Base-by-base conservation (phyloP, 208 protist species). In the Trypanosoma boissoni region DNA sequence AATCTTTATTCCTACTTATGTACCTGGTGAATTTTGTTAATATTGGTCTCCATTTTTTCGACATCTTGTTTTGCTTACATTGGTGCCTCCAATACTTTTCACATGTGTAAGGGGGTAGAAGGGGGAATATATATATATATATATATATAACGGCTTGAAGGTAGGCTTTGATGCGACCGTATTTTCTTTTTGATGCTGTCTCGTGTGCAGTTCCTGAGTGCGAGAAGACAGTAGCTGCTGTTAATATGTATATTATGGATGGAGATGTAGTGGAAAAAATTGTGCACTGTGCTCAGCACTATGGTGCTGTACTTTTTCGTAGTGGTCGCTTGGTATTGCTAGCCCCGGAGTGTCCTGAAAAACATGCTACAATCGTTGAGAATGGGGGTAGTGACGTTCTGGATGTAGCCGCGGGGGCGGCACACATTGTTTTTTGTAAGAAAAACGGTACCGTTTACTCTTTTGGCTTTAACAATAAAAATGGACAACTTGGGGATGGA, bases 351-450 rank as follows among this genome's bases (percentile, higher is more conserved):
- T 54, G 45, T 20, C 58, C 66, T n/a, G 44, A 34, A 20, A 18
- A 58, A 23, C 50, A 72, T 51, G 41, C 72, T 45, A 50, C 49
- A 29, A 42, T 48, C 16, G 56, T 83, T 52, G 37, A 57, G 62
- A 71, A 58, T 27, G 78, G 57, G 23, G 63, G 52, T 23, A 74
- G 76, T 52, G 36, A 37, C 42, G 85, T 92, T 32, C 43, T 65
- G 0, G 88, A 94, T 66, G 82, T 94, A 2, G 83, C 76, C 28
- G 79, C 88, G 2, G 88, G 88, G 14, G 74, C 73, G 26, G 45
- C 64, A 8, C 88, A 94, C 67, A 78, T 94, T 67, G 88, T 88
- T 20, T 91, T 84, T 63, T 91, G 83, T 66, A 94, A 81, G 8
- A 60, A 63, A 3, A 76, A 76, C 9, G 88, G 88, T 37, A 68